A percentile compares a stretch with the other conserved stretches of the same genome.
Evolutionary conservation across 2,329 filamentous ascomycete species (phyloP).

Genomic region (Colletotrichum noveboracense): DNA sequence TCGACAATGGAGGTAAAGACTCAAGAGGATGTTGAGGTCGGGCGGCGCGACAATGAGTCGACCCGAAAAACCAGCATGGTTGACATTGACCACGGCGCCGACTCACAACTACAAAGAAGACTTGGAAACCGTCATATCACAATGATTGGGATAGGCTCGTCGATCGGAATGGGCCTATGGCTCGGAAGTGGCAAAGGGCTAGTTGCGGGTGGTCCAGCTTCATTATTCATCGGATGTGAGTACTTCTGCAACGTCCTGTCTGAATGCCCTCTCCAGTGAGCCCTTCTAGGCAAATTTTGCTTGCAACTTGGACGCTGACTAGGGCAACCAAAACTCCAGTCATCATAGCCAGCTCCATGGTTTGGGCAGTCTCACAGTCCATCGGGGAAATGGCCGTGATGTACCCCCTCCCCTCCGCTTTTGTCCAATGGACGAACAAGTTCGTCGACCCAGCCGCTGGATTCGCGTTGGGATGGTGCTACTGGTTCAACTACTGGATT

Average conservation of each 20-base stretch:
- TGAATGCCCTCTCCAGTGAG: neutral
- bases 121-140: slow-evolving; percentile 53
- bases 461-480: slow-evolving; percentile 51
- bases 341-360: slow-evolving; percentile 46
- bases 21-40: neutral
- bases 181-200: slow-evolving; percentile 46
- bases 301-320: too few relatives aligned
- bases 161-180: slow-evolving; percentile 52
- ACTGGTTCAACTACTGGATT: slow-evolving; percentile 49
- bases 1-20: neutral
- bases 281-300: neutral
- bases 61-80: neutral
- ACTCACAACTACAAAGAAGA: slow-evolving; percentile 34
- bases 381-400: slow-evolving; percentile 51
- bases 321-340: neutral
- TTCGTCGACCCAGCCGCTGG: slow-evolving; percentile 46
- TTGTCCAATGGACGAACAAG: slow-evolving; percentile 51
- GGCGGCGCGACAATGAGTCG: neutral
- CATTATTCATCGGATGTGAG: slow-evolving; percentile 46
- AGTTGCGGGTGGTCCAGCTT: slow-evolving; percentile 43
- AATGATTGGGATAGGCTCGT: slow-evolving; percentile 54
- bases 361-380: slow-evolving; percentile 48
- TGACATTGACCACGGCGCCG: slow-evolving; percentile 20
- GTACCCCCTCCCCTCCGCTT: slow-evolving; percentile 50
- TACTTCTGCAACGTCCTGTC: neutral